Percentiles rank a stretch among this genome's conserved stretches.
Conservation (phyloP, 768 basidiomycete species). For the Lactarius vividus region DNA sequence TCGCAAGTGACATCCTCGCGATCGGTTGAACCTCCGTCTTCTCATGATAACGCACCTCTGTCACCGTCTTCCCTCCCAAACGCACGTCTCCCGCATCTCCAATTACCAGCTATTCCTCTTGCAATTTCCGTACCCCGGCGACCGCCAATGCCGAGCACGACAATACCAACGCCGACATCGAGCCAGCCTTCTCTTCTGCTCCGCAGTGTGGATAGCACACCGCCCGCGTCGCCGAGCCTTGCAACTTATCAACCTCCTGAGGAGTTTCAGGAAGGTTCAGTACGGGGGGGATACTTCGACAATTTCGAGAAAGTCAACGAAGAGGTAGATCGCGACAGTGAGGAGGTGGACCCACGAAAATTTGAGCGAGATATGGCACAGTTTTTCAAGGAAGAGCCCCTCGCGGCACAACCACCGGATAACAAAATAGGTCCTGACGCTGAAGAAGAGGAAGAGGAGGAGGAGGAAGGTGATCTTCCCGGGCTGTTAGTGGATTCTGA, state of each 20-base stretch:
- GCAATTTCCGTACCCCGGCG: constrained; percentile 25
- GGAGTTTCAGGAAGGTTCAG: constrained; percentile 33
- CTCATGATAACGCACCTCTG: not conserved
- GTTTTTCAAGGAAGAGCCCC: constrained; percentile 29
- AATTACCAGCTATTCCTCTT: constrained; percentile 6
- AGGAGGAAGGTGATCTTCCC: constrained; percentile 39
- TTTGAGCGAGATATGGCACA: constrained; percentile 17
- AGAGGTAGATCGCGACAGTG: constrained; percentile 35
- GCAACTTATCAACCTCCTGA: constrained; percentile 42
- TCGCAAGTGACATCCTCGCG: constrained; percentile 2
- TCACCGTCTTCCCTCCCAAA: constrained; percentile 1
- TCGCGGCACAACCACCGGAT: constrained; percentile 29
- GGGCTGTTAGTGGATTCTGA: constrained; percentile 37
- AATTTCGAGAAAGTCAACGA: constrained; percentile 35
- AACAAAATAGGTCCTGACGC: constrained; percentile 31
- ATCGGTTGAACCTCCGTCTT: not conserved
- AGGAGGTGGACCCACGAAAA: constrained; percentile 27
- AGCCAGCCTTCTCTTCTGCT: constrained; percentile 15
- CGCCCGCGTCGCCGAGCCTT: constrained; percentile 36
- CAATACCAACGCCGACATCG: constrained; percentile 26
- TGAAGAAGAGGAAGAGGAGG: constrained; percentile 42
- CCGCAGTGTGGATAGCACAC: constrained; percentile 29
- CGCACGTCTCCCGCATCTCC: not conserved
- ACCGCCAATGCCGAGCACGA: constrained; percentile 30
- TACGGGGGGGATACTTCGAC: constrained; percentile 29